Conservation (phyloP, 2,329 filamentous ascomycete genomes). For the Trichophyton benhamiae region DNA sequence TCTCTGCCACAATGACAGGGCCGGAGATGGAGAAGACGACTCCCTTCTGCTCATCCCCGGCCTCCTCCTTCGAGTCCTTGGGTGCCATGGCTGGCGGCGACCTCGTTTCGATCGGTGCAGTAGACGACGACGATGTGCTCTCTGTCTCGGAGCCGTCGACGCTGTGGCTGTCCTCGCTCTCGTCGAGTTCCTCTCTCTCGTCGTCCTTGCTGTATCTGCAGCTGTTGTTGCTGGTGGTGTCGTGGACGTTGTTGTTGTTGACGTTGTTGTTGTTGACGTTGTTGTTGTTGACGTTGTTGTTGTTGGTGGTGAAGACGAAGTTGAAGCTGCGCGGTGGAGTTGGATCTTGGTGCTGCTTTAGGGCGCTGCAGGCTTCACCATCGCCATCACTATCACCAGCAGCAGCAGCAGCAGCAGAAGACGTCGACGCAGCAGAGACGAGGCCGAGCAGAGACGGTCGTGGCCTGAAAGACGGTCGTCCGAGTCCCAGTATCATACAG, state of each 20-base stretch:
- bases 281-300: constrained; percentile 17
- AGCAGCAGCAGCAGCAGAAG: too few species aligned
- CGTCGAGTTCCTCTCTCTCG: neutral
- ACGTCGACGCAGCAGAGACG: constrained; percentile 24
- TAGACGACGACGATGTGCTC: constrained; percentile 15
- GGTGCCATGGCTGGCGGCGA: constrained; percentile 29
- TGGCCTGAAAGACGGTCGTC: constrained; percentile 44
- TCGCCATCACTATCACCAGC: too few species aligned
- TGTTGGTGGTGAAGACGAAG: constrained; percentile 30
- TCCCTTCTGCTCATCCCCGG: constrained; percentile 47
- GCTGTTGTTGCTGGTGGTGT: constrained; percentile 24
- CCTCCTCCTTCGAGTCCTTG: constrained; percentile 33
- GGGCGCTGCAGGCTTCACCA: neutral
- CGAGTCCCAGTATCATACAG: constrained; percentile 43
- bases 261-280: constrained; percentile 18
- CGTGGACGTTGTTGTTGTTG: constrained; percentile 21
- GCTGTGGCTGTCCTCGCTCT: neutral
- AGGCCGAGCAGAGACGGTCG: constrained; percentile 53
- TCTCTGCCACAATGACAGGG: constrained; percentile 90
- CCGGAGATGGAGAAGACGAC: constrained; percentile 62
- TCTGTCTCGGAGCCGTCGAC: neutral
- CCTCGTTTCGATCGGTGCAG: neutral
- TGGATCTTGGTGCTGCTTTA: constrained; percentile 10
- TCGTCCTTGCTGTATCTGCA: constrained; percentile 19
- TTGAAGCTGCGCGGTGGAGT: constrained; percentile 32